These are phyloP conservation scores for Isoetes engelmannii DNA, from an alignment of 83 land plant species.

Conservation along the genomic window DNA sequence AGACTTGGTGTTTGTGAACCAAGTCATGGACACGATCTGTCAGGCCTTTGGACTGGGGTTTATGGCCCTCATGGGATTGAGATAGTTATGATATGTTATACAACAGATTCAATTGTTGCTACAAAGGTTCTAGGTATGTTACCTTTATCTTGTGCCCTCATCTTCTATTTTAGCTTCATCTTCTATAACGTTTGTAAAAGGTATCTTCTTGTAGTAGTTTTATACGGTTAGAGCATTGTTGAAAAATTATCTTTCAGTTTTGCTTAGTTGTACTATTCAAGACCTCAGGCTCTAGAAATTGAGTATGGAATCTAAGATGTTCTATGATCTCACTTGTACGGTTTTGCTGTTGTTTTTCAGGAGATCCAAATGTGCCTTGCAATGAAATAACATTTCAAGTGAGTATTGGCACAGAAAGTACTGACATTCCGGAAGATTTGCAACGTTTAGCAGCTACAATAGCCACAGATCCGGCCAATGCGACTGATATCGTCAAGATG, in stretches of 20 bases:
- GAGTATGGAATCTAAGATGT: too few species aligned
- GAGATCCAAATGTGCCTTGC: conserved; percentile 32
- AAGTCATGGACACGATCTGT: conserved; percentile 21
- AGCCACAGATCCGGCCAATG: neutral
- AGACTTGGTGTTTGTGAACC: conserved; percentile 14
- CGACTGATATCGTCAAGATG: conserved; percentile 11
- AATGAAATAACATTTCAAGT: conserved; percentile 21
- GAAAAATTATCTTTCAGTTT: too few species aligned
- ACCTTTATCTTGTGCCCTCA: neutral
- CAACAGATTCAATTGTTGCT: conserved; percentile 12
- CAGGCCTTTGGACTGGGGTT: conserved; percentile 29
- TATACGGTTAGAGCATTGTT: too few species aligned
- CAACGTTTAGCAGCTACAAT: neutral
- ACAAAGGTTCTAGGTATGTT: conserved; percentile 21
- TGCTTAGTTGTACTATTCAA: too few species aligned
- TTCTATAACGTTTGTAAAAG: too few species aligned
- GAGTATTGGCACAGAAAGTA: conserved; percentile 10
- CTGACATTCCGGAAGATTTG: conserved; percentile 11
- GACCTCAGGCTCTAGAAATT: too few species aligned
- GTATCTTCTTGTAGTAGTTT: too few species aligned
- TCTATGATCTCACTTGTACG: neutral
- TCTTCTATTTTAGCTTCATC: neutral
- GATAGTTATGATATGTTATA: conserved; percentile 16
- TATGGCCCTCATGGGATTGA: conserved; percentile 34
- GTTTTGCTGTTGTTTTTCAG: conserved; percentile 11